A percentile compares a stretch with the other conserved stretches of the same genome.
phyloP scores from a whole-genome alignment of 2,329 filamentous ascomycete genomes.

The Teratosphaeria zuluensis region DNA sequence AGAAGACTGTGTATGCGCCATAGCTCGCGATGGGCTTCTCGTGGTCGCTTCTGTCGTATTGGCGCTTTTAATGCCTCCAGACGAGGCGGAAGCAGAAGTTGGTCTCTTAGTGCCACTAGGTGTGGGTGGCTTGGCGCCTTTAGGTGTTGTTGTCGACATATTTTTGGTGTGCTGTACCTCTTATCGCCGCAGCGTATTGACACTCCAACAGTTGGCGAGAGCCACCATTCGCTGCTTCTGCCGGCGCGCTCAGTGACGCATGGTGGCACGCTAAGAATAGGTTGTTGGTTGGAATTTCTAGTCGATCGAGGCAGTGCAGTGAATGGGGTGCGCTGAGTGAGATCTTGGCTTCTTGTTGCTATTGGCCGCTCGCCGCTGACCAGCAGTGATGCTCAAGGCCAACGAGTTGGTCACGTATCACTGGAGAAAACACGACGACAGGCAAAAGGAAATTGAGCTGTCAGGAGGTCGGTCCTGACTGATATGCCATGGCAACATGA shows the following conservation, averaged over 20 bases:
- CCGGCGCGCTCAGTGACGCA: not conserved
- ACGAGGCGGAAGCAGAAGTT: slow-evolving; percentile 3
- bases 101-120: not conserved
- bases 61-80: not conserved
- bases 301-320: not conserved
- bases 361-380: not conserved
- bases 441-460: not conserved
- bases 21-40: slow-evolving; percentile 12
- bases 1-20: slow-evolving; percentile 8
- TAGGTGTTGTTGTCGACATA: not conserved
- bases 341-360: not conserved
- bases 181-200: not conserved
- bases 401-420: not conserved
- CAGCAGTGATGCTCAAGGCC: not conserved
- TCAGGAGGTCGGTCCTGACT: not conserved
- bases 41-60: slow-evolving; percentile 1
- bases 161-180: not conserved
- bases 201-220: not conserved
- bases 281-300: not conserved
- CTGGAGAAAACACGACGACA: not conserved
- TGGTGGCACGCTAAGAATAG: not conserved
- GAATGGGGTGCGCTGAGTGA: not conserved
- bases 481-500: not conserved
- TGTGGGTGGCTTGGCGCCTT: not conserved
- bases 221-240: not conserved